Conservation (phyloP, 305 asterid species). For the Solanum aculeatissimum region DNA sequence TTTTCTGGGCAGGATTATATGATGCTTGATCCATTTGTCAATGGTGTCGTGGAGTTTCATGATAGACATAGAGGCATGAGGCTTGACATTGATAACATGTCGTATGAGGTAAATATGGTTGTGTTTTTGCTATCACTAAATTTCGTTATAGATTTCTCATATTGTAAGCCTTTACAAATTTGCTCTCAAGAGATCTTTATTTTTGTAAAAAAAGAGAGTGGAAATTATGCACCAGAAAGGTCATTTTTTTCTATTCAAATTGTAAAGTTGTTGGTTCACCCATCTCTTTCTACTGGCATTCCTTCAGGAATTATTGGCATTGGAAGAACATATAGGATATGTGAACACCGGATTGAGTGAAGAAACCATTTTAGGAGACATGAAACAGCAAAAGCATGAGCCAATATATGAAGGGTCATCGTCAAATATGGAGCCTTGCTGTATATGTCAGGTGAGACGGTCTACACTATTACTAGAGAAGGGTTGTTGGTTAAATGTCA, state of each 20-base stretch:
- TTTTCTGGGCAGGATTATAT: conserved; percentile 25
- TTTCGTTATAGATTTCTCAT: not conserved
- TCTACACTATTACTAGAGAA: not conserved
- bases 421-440: conserved; percentile 45
- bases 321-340: conserved; percentile 54
- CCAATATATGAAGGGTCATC: not conserved
- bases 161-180: not conserved
- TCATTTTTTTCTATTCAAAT: not conserved
- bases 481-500: not conserved
- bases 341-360: conserved; percentile 49
- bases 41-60: conserved; percentile 27
- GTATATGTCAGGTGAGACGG: conserved; percentile 42
- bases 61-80: conserved; percentile 57
- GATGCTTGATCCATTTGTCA: conserved; percentile 27
- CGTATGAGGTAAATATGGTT: conserved; percentile 41
- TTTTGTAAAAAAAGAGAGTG: no score
- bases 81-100: conserved; percentile 58
- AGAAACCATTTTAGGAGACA: conserved; percentile 12
- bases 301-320: conserved; percentile 45
- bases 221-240: not conserved
- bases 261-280: not conserved
- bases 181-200: no score
- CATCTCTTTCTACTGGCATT: not conserved
- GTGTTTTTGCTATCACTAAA: not conserved
- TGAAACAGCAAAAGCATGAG: conserved; percentile 26